Evolutionary conservation across 495 filamentous ascomycete species (phyloP), one percentile per base, ranked within the genome.

Genomic region (Hypoxylon lenormandii): DNA sequence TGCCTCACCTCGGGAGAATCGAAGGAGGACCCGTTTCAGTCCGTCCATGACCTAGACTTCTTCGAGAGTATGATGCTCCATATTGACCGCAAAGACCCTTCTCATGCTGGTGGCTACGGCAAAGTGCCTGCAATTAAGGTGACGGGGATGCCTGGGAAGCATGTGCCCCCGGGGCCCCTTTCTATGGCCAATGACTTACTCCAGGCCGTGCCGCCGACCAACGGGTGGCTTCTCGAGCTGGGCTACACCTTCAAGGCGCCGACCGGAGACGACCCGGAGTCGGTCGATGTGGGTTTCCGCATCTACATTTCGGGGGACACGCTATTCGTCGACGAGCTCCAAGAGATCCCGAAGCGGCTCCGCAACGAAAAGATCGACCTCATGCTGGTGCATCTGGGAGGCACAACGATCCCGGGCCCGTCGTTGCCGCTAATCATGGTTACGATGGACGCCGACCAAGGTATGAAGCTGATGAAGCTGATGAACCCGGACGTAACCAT

Each of bases 241-340:
- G 89, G 89, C 4, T 80, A 84, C 57, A 57, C 40, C 28, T 30
- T 48, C 26, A 52, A 66, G 28, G 52, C 56, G 8, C 53, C 68
- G 36, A 67, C 63, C 13, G 57, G 63, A 3, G 51, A 13, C 8
- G 57, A 70, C 4, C 64, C 46, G 6, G 63, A 74, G 1, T 64
- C 72, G 4, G 77, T 87, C 51, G 65, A 83, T 21, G 77, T 73
- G 42, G 85, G 87, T 4, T 90, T 90, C 63, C 75, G 86, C 22
- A 90, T 92, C 66, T 92, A 91, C 78, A 90, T 92, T 49, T 87
- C 88, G 0, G 90, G 89, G 42, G 89, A 92, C 76, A 92, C 88
- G n/a, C 76, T 92, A 5, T 77, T 90, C 50, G 80, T 88, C 37
- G 81, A 88, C 69, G 87, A 91, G 56, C 82, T 91, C 0, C 76